Conservation (phyloP, 164 flowering plant species). For the Vitis rupestris region DNA sequence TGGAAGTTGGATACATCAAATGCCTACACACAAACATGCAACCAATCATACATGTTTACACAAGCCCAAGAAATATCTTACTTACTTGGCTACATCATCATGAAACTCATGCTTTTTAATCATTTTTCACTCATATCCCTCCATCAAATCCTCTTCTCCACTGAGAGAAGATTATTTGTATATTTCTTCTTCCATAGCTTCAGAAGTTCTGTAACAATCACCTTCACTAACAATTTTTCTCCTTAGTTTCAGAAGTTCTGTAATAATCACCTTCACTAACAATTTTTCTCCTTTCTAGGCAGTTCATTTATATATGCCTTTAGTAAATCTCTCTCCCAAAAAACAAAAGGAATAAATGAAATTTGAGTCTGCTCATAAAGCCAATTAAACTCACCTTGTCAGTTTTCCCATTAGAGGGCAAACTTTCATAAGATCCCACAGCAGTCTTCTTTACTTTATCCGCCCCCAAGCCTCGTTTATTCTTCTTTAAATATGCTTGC, state of each 20-base stretch:
- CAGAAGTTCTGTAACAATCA: too few relatives aligned
- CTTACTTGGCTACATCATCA: too few relatives aligned
- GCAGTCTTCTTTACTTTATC: slow-evolving; percentile 44
- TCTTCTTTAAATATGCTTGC: slow-evolving; percentile 51
- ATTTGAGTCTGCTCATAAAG: not conserved
- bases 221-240: not conserved
- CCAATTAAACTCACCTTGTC: slow-evolving; percentile 36
- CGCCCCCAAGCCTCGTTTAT: slow-evolving; percentile 83
- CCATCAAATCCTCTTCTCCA: too few relatives aligned
- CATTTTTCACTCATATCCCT: too few relatives aligned
- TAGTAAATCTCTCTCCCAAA: not conserved
- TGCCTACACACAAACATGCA: too few relatives aligned
- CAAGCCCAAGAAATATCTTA: too few relatives aligned
- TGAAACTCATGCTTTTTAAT: too few relatives aligned
- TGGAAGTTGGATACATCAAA: too few relatives aligned
- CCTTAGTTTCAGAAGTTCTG: not conserved
- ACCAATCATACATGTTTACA: too few relatives aligned
- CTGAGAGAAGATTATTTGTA: not conserved
- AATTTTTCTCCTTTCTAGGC: not conserved
- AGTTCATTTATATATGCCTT: not conserved
- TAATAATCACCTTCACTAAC: too few relatives aligned
- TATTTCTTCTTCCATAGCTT: not conserved
- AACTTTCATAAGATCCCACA: slow-evolving; percentile 9
- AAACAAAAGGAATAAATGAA: not conserved
- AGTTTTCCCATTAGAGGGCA: slow-evolving; percentile 11